Base-by-base conservation (phyloP, 352 stramenopile species). In the Globisporangium parvum region DNA sequence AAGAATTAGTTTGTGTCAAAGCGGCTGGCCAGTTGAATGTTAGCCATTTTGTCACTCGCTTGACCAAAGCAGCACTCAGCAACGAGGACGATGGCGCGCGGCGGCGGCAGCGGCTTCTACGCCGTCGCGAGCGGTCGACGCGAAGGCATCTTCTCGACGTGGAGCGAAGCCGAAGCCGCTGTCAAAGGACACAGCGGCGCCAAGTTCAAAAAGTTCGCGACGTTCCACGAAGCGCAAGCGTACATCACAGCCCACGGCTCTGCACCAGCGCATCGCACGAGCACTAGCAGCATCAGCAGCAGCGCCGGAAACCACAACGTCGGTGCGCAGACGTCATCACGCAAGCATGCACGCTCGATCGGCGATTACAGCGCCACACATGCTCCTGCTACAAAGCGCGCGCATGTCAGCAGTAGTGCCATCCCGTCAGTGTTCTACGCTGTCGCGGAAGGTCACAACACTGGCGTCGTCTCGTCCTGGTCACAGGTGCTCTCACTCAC, bases 191-290 rank as follows among this genome's bases (percentile, higher is more conserved):
- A 83, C 48, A 50, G 51, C 12, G 70, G 69, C 15, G 67, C 70
- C 21, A 63, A 52, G 17, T 90, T 66, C 59, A 90, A 93, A 59
- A 89, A 88, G 51, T 90, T 91, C 57, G 55, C 71, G 33, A 80
- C 68, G 5, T 23, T 64, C 28, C 49, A 47, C 10, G 66, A 90
- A 42, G 83, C 83, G 6, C 58, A 77, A 17, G 61, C 63, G 21
- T 91, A 88, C 50, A 48, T 91, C 59, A 37, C 26, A 53, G 17
- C 39, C 45, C 18, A 52, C 20, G 3, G 28, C 33, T 21, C 45
- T 18, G 18, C 11, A 49, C 20, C 31, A 60, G 28, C 31, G 37
- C 14, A 37, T 37, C 31, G 31, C 18, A 45, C 23, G 20, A 24
- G 44, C 41, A n/a, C 15, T 5, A 47, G 17, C 20, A 45, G 33